phyloP scores from a whole-genome alignment of 2,329 filamentous ascomycete species.

The Fusarium illudens region DNA sequence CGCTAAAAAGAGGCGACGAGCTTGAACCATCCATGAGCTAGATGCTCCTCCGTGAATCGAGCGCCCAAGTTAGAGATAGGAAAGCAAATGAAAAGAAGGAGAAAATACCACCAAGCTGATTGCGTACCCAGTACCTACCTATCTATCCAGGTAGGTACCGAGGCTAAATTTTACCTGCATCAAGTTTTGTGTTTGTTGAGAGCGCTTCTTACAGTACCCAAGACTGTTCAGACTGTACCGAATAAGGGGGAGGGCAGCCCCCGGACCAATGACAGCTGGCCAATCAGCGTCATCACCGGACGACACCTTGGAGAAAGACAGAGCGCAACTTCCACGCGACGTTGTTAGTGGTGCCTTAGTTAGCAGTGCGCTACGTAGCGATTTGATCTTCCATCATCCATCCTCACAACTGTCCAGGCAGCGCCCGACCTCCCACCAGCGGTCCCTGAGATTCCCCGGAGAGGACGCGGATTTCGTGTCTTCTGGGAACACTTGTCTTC shows the following conservation, averaged over 20 bases:
- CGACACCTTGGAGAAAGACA: constrained; percentile 42
- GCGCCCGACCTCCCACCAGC: constrained; percentile 6
- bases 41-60: not conserved
- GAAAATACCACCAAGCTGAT: not conserved
- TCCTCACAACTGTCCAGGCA: constrained; percentile 23
- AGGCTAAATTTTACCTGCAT: not conserved
- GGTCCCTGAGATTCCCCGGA: constrained; percentile 9
- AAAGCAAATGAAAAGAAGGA: not conserved
- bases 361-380: constrained; percentile 27
- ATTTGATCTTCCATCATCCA: constrained; percentile 32
- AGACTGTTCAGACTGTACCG: constrained; percentile 1
- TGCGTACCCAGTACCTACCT: not conserved
- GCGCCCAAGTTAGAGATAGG: not conserved
- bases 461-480: constrained; percentile 25
- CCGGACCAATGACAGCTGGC: constrained; percentile 17
- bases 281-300: constrained; percentile 39
- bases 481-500: constrained; percentile 5
- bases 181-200: not conserved
- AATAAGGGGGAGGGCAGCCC: constrained; percentile 4
- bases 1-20: not conserved
- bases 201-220: not conserved
- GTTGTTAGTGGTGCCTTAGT: constrained; percentile 28
- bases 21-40: not conserved
- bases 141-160: not conserved
- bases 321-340: constrained; percentile 33